Evolutionary conservation across 345 rosid genomes (phyloP).

Genomic region (Xanthoceras sorbifolium): DNA sequence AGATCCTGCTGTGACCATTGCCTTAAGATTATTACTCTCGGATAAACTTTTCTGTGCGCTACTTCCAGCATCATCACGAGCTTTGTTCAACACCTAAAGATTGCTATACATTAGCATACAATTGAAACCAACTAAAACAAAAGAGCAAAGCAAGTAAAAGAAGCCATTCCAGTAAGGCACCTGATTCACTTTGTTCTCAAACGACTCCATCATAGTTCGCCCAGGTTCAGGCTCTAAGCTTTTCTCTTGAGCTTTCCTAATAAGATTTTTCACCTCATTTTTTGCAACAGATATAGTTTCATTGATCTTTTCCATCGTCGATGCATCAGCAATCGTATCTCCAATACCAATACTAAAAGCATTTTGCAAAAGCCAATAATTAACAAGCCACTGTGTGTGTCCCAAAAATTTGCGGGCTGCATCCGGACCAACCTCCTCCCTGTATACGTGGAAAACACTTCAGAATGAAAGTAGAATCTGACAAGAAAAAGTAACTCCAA

Average conservation of each 20-base stretch:
- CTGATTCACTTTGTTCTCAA: slow-evolving; percentile 97
- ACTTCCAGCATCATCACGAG: slow-evolving; percentile 99
- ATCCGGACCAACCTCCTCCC: slow-evolving; percentile 99
- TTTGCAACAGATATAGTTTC: slow-evolving; percentile 85
- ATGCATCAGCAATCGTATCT: slow-evolving; percentile 96
- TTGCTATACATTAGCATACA: slow-evolving; percentile 12
- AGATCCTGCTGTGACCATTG: slow-evolving; percentile 99
- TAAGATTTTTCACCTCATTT: slow-evolving; percentile 77
- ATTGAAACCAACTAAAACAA: not conserved
- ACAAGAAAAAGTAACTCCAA: not conserved
- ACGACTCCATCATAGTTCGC: slow-evolving; percentile 92
- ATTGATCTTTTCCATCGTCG: slow-evolving; percentile 90
- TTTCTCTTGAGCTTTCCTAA: slow-evolving; percentile 65
- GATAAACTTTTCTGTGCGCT: slow-evolving; percentile 96
- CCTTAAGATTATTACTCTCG: slow-evolving; percentile 97
- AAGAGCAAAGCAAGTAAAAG: not conserved
- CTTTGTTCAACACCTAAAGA: slow-evolving; percentile 81
- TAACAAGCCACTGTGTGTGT: slow-evolving; percentile 99
- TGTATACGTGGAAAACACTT: slow-evolving; percentile 27
- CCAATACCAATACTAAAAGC: slow-evolving; percentile 98
- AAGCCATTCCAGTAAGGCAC: slow-evolving; percentile 31
- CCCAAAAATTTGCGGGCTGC: slow-evolving; percentile 98
- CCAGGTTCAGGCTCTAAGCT: slow-evolving; percentile 95
- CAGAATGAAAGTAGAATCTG: not conserved
- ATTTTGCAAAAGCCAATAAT: slow-evolving; percentile 96